Percentiles rank a stretch among this genome's conserved stretches.
These are phyloP conservation scores for Pyrenophora seminiperda DNA, from an alignment of 2,329 filamentous ascomycete species.

Conservation along the genomic window DNA sequence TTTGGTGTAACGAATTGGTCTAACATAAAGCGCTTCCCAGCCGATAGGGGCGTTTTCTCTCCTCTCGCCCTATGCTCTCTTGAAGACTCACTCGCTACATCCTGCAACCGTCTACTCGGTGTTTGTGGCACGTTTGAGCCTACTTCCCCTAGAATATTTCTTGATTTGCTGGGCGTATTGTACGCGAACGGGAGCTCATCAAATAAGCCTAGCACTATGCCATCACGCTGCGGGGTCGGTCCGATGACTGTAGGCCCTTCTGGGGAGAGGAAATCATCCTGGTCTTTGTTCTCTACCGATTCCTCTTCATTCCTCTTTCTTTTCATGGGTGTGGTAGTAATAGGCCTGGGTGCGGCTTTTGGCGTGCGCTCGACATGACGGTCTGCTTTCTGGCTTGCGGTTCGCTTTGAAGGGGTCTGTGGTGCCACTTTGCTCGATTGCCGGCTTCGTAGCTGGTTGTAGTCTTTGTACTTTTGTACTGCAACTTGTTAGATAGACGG, in stretches of 20 bases:
- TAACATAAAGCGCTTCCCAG: conserved; percentile 65
- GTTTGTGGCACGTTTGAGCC: conserved; percentile 46
- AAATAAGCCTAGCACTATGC: conserved; percentile 76
- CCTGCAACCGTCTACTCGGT: conserved; percentile 43
- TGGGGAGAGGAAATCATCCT: conserved; percentile 32
- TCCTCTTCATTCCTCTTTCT: conserved; percentile 36
- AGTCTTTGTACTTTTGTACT: conserved; percentile 79
- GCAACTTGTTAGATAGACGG: conserved; percentile 18
- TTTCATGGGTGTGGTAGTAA: conserved; percentile 38
- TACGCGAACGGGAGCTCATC: conserved; percentile 64
- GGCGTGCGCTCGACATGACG: conserved; percentile 35
- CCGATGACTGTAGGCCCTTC: conserved; percentile 59
- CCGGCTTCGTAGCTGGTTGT: conserved; percentile 64
- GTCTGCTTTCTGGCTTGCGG: conserved; percentile 25
- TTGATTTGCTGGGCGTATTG: conserved; percentile 50
- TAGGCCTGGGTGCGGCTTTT: conserved; percentile 26
- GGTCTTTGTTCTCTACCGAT: conserved; percentile 17
- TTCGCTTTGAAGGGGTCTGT: conserved; percentile 42
- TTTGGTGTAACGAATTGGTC: conserved; percentile 68
- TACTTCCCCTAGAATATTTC: conserved; percentile 37
- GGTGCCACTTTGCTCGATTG: conserved; percentile 34
- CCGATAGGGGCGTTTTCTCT: conserved; percentile 57
- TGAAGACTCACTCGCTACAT: conserved; percentile 35
- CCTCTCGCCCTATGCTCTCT: conserved; percentile 37
- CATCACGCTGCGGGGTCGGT: conserved; percentile 80